Conservation (phyloP, 2,329 filamentous ascomycete species). For the Tolypocladium capitatum region DNA sequence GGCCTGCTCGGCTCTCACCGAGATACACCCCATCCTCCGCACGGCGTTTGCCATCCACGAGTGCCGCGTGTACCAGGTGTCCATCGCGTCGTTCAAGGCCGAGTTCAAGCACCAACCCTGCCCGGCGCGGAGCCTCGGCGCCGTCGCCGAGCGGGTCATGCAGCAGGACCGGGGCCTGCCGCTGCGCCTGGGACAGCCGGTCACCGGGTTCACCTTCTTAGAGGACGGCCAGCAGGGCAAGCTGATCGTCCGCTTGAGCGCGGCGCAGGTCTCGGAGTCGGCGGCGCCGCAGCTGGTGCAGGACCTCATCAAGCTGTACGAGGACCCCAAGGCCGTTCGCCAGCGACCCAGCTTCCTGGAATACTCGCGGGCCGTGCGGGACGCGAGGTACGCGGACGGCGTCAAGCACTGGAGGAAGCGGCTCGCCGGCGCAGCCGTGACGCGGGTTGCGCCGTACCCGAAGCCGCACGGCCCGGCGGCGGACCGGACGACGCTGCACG, state of each 20-base stretch:
- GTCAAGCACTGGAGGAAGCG: slow-evolving; percentile 31
- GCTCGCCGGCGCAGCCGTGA: slow-evolving; percentile 32
- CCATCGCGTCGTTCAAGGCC: slow-evolving; percentile 27
- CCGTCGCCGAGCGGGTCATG: slow-evolving; percentile 26
- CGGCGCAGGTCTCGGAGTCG: slow-evolving; percentile 34
- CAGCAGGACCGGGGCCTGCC: slow-evolving; percentile 26
- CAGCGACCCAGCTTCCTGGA: slow-evolving; percentile 33
- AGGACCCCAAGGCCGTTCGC: slow-evolving; percentile 18
- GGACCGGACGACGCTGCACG: slow-evolving; percentile 25
- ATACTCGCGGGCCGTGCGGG: slow-evolving; percentile 27
- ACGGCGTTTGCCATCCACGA: slow-evolving; percentile 38
- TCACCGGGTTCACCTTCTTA: slow-evolving; percentile 37
- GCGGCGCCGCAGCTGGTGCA: slow-evolving; percentile 32
- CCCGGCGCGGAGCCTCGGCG: slow-evolving; percentile 24
- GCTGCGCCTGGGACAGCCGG: slow-evolving; percentile 27
- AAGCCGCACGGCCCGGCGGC: slow-evolving; percentile 26
- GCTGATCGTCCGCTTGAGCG: slow-evolving; percentile 33
- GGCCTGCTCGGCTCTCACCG: slow-evolving; percentile 29
- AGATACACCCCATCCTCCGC: slow-evolving; percentile 37
- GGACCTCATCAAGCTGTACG: slow-evolving; percentile 34
- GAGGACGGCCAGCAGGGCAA: slow-evolving; percentile 34
- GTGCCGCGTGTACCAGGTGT: slow-evolving; percentile 34
- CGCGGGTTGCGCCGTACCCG: slow-evolving; percentile 27
- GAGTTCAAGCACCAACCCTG: slow-evolving; percentile 31
- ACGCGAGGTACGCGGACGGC: slow-evolving; percentile 22